phyloP scores from a whole-genome alignment of 164 flowering plant genomes.

The Sextonia rubra region DNA sequence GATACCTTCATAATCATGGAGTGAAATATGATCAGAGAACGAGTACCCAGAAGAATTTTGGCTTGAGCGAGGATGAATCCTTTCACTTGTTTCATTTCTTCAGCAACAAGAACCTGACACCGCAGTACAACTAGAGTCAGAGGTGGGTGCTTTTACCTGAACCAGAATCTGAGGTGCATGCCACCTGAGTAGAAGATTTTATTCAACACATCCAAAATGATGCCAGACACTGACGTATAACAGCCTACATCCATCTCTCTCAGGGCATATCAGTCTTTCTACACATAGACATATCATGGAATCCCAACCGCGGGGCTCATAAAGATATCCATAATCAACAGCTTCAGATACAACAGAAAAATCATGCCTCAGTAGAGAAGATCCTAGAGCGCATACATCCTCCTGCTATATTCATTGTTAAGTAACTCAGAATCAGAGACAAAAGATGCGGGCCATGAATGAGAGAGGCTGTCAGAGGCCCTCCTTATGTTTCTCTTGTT shows the following conservation, averaged over 20 bases:
- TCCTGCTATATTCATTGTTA: constrained; percentile 51
- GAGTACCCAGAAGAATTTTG: no score
- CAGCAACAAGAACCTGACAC: not conserved
- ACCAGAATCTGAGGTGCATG: not conserved
- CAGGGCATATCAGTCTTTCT: no score
- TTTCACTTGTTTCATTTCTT: not conserved
- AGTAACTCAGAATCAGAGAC: constrained; percentile 65
- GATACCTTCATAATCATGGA: not conserved
- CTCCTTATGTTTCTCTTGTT: constrained; percentile 61
- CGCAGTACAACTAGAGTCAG: not conserved
- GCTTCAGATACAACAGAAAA: not conserved
- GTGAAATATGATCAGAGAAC: not conserved
- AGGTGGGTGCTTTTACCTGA: not conserved
- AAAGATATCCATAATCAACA: not conserved
- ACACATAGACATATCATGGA: not conserved
- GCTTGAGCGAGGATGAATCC: not conserved
- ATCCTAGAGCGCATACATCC: constrained; percentile 84
- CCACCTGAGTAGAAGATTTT: not conserved
- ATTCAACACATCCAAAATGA: not conserved
- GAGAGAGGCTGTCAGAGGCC: constrained; percentile 48
- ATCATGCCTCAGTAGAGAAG: not conserved
- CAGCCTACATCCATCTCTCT: no score
- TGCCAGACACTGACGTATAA: not conserved
- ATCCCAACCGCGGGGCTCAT: not conserved
- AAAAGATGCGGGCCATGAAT: constrained; percentile 53